Evolutionary conservation across 345 rosid species (phyloP).

Genomic region (Moringa oleifera): DNA sequence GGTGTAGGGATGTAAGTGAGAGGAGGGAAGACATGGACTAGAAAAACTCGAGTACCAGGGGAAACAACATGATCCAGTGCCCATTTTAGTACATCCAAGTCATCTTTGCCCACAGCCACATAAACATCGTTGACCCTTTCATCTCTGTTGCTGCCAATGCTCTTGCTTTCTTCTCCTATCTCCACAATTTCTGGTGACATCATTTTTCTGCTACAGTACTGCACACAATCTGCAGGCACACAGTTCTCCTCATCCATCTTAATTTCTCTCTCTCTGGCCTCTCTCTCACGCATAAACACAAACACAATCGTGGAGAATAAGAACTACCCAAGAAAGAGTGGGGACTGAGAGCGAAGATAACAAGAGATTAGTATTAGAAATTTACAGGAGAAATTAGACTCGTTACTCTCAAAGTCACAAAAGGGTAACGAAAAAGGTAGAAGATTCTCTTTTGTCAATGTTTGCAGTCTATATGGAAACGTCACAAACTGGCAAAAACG

Average conservation of each 20-base stretch:
- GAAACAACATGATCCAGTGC: slow-evolving; percentile 42
- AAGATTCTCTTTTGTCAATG: slow-evolving; percentile 32
- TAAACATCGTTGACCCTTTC: slow-evolving; percentile 34
- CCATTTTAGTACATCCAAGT: slow-evolving; percentile 50
- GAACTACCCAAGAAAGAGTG: background rate
- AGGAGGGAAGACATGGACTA: slow-evolving; percentile 58
- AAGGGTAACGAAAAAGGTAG: slow-evolving; percentile 6
- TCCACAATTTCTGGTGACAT: slow-evolving; percentile 59
- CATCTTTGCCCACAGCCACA: slow-evolving; percentile 63
- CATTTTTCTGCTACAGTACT: slow-evolving; percentile 19
- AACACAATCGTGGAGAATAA: background rate
- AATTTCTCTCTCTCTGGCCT: background rate
- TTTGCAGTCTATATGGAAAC: slow-evolving; percentile 21
- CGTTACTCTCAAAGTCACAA: slow-evolving; percentile 48
- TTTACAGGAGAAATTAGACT: slow-evolving; percentile 20
- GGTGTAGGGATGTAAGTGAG: slow-evolving; percentile 46
- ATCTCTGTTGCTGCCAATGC: slow-evolving; percentile 19
- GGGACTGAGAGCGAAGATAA: slow-evolving; percentile 24
- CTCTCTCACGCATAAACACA: background rate
- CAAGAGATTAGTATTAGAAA: slow-evolving; percentile 21
- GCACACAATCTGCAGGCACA: slow-evolving; percentile 17
- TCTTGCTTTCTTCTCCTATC: slow-evolving; percentile 48
- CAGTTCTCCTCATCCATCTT: slow-evolving; percentile 23
- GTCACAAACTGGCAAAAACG: background rate
- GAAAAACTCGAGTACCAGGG: slow-evolving; percentile 43